Conservation (phyloP, 2,329 filamentous ascomycete genomes). For the Penicillium sp. region DNA sequence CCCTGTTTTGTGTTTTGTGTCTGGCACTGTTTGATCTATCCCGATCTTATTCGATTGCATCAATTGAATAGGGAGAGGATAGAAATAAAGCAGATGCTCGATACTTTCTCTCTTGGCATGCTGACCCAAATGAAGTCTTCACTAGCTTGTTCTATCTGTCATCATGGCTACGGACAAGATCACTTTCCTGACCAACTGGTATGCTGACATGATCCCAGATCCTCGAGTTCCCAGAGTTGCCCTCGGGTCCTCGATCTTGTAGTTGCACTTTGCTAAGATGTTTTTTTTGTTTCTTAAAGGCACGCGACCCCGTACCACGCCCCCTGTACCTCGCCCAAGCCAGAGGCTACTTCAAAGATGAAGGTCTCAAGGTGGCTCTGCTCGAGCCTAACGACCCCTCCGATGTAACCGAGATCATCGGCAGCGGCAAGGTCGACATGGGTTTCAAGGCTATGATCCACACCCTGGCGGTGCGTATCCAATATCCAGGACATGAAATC, state of each 20-base stretch:
- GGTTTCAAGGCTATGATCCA: slow-evolving; percentile 86
- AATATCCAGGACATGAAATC: not conserved
- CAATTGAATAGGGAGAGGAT: slow-evolving; percentile 1
- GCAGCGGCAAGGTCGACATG: slow-evolving; percentile 71
- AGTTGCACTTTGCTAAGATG: slow-evolving; percentile 28
- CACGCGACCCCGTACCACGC: slow-evolving; percentile 80
- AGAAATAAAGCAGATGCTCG: slow-evolving; percentile 8
- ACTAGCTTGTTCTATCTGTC: slow-evolving; percentile 37
- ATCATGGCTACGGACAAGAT: slow-evolving; percentile 81
- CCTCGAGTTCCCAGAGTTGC: not conserved
- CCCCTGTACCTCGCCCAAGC: slow-evolving; percentile 72
- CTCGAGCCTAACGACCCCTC: slow-evolving; percentile 77
- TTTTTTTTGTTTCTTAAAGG: slow-evolving; percentile 48
- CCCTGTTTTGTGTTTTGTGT: slow-evolving; percentile 28
- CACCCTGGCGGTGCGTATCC: slow-evolving; percentile 62
- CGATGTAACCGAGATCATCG: slow-evolving; percentile 80
- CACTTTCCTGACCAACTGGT: slow-evolving; percentile 83
- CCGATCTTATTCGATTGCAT: slow-evolving; percentile 5
- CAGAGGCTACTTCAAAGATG: slow-evolving; percentile 71
- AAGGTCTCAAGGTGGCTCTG: slow-evolving; percentile 74
- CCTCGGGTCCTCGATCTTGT: not conserved
- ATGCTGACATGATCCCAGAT: slow-evolving; percentile 34
- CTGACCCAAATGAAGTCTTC: slow-evolving; percentile 30
- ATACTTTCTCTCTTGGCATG: slow-evolving; percentile 24
- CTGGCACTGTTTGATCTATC: slow-evolving; percentile 4